Evolutionary conservation across 257 asterid genomes (phyloP).

Genomic region (Solanum appendiculatum): DNA sequence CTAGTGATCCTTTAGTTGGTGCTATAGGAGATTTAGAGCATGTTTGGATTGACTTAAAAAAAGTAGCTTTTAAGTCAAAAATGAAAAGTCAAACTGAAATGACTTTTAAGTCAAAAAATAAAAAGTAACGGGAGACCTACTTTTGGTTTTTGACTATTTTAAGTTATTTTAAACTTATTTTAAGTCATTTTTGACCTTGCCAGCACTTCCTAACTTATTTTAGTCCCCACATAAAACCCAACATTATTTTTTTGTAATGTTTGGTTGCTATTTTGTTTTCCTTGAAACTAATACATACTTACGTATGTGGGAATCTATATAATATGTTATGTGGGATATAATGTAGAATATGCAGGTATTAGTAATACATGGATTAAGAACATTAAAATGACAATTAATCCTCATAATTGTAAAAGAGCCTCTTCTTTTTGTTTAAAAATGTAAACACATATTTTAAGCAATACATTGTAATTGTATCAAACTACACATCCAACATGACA

Average conservation of each 20-base stretch:
- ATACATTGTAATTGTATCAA: background rate
- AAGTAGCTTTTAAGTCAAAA: no score
- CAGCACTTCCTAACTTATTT: no score
- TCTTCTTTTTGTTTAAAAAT: background rate
- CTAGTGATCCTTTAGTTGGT: background rate
- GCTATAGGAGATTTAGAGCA: background rate
- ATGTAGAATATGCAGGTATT: background rate
- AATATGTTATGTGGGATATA: background rate
- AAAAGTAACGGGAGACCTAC: no score
- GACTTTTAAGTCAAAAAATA: no score
- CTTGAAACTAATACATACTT: background rate
- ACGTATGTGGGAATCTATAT: background rate
- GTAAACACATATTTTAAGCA: background rate
- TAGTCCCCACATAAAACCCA: background rate
- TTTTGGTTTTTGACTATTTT: no score
- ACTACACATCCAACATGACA: background rate
- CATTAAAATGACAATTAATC: background rate
- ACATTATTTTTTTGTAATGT: background rate
- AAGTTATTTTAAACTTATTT: no score
- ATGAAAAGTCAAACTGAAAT: no score
- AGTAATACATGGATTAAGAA: background rate
- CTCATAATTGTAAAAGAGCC: background rate
- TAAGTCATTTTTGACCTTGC: no score
- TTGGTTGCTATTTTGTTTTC: background rate
- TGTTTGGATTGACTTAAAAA: no score